phyloP scores from a whole-genome alignment of 208 protist species.

The Tritrichomonas foetus region DNA sequence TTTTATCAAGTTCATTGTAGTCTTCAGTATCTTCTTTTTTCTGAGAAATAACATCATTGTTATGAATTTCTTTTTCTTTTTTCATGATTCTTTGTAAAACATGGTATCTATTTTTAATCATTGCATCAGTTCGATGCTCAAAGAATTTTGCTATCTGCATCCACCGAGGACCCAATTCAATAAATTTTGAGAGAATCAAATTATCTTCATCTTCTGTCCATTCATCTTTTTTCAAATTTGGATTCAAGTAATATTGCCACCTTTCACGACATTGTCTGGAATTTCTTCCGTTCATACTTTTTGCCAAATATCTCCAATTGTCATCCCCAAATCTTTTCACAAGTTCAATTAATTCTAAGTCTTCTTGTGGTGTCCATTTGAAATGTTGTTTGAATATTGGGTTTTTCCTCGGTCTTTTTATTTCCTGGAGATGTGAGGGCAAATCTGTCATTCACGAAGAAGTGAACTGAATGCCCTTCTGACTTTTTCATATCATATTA shows the following conservation, averaged over 20 bases:
- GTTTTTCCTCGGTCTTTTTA: too few species aligned
- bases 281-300: background rate
- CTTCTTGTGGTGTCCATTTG: background rate
- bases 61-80: too few species aligned
- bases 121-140: background rate
- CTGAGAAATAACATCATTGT: too few species aligned
- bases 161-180: background rate
- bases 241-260: background rate
- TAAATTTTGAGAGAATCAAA: background rate
- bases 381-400: too few species aligned
- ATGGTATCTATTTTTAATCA: background rate
- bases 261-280: background rate
- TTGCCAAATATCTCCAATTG: background rate
- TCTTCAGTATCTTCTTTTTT: too few species aligned
- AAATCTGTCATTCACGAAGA: too few species aligned
- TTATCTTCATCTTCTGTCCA: background rate
- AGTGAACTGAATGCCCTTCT: too few species aligned
- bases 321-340: background rate
- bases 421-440: too few species aligned
- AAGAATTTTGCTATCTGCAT: background rate
- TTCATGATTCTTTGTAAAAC: too few species aligned
- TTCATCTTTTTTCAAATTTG: background rate
- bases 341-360: background rate
- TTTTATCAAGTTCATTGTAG: too few species aligned
- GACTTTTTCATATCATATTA: too few species aligned